Evolutionary conservation across 495 filamentous ascomycete species (phyloP).

Genomic region (Hypoxylon fuscum): DNA sequence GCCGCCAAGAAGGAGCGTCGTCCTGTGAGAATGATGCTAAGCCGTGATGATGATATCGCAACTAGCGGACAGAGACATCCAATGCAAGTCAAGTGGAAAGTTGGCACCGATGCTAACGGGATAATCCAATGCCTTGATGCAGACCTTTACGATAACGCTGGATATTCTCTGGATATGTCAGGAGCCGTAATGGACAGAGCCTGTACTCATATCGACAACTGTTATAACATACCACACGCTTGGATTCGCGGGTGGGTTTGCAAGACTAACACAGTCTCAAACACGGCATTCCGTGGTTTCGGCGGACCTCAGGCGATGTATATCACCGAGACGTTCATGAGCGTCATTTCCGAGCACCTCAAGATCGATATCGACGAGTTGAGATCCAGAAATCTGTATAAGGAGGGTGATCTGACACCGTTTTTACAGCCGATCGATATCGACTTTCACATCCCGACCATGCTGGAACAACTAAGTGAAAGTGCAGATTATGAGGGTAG

Average conservation of each 20-base stretch:
- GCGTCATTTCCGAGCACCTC: conserved; percentile 78
- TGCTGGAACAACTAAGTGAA: conserved; percentile 78
- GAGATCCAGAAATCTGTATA: conserved; percentile 81
- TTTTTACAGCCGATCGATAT: conserved; percentile 80
- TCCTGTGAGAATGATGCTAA: conserved; percentile 87
- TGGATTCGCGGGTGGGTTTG: conserved; percentile 81
- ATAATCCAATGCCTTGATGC: conserved; percentile 83
- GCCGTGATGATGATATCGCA: conserved; percentile 85
- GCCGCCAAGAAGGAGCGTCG: conserved; percentile 78
- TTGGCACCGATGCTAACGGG: conserved; percentile 80
- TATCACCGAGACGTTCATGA: conserved; percentile 78
- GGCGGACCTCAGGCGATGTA: conserved; percentile 89
- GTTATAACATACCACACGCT: conserved; percentile 80
- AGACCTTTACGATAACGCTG: conserved; percentile 82
- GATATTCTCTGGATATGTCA: conserved; percentile 84
- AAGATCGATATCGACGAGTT: conserved; percentile 76
- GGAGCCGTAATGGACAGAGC: conserved; percentile 79
- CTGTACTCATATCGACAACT: conserved; percentile 78
- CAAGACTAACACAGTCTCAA: conserved; percentile 87
- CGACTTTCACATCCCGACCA: conserved; percentile 82
- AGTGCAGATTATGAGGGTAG: conserved; percentile 72
- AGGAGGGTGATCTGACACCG: conserved; percentile 74
- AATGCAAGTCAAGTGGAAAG: conserved; percentile 81
- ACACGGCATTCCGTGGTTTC: conserved; percentile 89
- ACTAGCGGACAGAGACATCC: conserved; percentile 87